Evolutionary conservation across 2,329 filamentous ascomycete species (phyloP).

Genomic region (Aspergillus terreus): DNA sequence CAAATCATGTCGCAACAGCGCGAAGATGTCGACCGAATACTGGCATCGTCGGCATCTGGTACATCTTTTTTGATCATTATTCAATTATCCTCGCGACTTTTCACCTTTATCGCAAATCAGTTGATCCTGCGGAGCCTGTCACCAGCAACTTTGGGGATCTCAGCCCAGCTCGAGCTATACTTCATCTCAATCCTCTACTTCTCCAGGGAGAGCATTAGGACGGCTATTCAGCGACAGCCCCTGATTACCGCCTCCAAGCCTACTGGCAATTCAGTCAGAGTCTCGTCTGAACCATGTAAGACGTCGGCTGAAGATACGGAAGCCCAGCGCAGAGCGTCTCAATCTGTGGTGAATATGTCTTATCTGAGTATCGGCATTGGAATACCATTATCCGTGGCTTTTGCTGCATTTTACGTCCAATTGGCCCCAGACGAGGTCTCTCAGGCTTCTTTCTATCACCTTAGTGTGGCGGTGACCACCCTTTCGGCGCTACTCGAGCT

Average conservation of each 20-base stretch:
- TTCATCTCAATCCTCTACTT: constrained; percentile 94
- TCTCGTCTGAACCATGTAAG: constrained; percentile 6
- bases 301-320: constrained; percentile 12
- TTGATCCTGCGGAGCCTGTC: constrained; percentile 83
- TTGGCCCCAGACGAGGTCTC: constrained; percentile 49
- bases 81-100: constrained; percentile 78
- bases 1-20: constrained; percentile 16
- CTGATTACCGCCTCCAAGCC: constrained; percentile 20
- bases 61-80: constrained; percentile 83
- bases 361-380: constrained; percentile 74
- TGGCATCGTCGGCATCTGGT: constrained; percentile 55
- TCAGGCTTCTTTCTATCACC: constrained; percentile 59
- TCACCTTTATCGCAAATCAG: constrained; percentile 92
- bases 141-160: constrained; percentile 76
- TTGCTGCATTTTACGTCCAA: constrained; percentile 66
- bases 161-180: constrained; percentile 88
- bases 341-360: constrained; percentile 83
- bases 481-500: constrained; percentile 68
- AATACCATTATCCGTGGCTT: constrained; percentile 56
- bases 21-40: constrained; percentile 18
- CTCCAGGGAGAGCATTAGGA: constrained; percentile 81
- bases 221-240: constrained; percentile 80
- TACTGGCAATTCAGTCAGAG: constrained; percentile 13
- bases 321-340: constrained; percentile 40
- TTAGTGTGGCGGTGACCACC: constrained; percentile 54